Evolutionary conservation across 306 rosid species (phyloP).

Genomic region (Quillaja saponaria): DNA sequence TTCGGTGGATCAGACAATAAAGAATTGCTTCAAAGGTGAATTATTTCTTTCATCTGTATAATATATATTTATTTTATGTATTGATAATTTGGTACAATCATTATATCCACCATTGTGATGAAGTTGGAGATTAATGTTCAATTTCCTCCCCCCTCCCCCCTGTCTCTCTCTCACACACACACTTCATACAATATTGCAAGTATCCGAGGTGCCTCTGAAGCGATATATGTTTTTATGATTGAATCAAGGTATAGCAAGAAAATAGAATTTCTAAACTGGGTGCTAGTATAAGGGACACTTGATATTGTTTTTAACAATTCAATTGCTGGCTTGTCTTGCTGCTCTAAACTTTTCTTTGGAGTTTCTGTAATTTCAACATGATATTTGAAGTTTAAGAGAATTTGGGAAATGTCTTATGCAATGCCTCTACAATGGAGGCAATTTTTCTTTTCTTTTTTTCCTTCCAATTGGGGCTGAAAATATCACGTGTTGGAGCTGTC

Average conservation of each 20-base stretch:
- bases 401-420: neutral
- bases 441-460: too few species aligned
- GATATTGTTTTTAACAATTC: too few species aligned
- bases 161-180: neutral
- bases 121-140: conserved; percentile 3
- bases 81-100: neutral
- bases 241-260: too few species aligned
- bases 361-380: too few species aligned
- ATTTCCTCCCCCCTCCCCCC: neutral
- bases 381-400: conserved; percentile 2
- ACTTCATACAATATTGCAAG: too few species aligned
- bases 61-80: neutral
- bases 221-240: too few species aligned
- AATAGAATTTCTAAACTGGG: too few species aligned
- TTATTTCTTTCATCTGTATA: conserved; percentile 17
- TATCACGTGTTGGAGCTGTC: conserved; percentile 21
- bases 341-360: too few species aligned
- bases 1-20: conserved; percentile 68
- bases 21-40: conserved; percentile 83
- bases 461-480: conserved; percentile 8
- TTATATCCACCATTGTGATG: conserved; percentile 1
- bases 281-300: too few species aligned
- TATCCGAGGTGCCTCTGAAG: too few species aligned
- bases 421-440: conserved; percentile 1
- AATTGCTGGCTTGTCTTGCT: too few species aligned